Percentiles rank a stretch among this genome's conserved stretches.
Conservation (phyloP, 257 asterid species). For the Ilex asprella region DNA sequence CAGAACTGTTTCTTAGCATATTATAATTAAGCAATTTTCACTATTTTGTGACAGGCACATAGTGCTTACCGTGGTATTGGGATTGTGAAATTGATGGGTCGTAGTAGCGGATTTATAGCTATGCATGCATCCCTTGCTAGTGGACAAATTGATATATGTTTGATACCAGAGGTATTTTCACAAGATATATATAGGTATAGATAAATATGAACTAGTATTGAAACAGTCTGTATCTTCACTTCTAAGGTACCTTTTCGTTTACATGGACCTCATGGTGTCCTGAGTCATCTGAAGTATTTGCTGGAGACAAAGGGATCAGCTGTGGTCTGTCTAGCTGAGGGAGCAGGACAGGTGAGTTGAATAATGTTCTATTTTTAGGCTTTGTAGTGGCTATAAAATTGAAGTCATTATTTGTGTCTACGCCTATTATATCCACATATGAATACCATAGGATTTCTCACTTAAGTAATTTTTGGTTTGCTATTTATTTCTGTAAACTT, state of each 20-base stretch:
- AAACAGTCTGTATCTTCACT: constrained; percentile 11
- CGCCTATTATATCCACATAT: too few relatives aligned
- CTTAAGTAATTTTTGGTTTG: too few relatives aligned
- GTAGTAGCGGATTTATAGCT: constrained; percentile 92
- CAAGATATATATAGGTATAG: background rate
- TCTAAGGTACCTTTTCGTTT: constrained; percentile 67
- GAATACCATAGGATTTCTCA: too few relatives aligned
- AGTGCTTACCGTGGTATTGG: constrained; percentile 97
- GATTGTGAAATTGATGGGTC: constrained; percentile 94
- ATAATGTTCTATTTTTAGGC: too few relatives aligned
- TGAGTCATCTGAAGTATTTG: constrained; percentile 73
- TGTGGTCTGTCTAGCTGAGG: constrained; percentile 93
- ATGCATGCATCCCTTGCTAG: constrained; percentile 99
- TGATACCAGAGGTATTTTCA: constrained; percentile 80
- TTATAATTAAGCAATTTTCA: constrained; percentile 8
- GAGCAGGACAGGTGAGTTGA: constrained; percentile 85
- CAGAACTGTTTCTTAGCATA: constrained; percentile 1
- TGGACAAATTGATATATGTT: constrained; percentile 92
- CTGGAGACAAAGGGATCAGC: constrained; percentile 91
- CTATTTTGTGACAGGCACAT: constrained; percentile 61
- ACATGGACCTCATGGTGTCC: constrained; percentile 91
- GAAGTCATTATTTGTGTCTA: too few relatives aligned
- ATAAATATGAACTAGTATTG: too few relatives aligned
- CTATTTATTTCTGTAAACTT: too few relatives aligned
- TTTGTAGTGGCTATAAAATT: too few relatives aligned